phyloP scores from a whole-genome alignment of 805 yeast species.

The Metschnikowia reukaufii region DNA sequence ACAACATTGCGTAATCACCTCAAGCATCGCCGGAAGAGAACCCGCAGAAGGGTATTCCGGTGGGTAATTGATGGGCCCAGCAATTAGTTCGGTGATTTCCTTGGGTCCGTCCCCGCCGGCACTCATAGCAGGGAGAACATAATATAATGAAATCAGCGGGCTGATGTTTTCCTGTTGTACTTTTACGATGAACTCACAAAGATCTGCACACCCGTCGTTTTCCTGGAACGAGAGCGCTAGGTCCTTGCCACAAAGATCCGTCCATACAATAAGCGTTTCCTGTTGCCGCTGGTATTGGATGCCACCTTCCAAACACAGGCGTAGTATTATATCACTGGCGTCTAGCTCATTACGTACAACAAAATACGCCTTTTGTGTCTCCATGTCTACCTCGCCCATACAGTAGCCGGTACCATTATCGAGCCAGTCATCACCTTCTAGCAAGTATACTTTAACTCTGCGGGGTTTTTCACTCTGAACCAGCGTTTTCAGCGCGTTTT shows the following conservation, averaged over 20 bases:
- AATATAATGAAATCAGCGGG: conserved; percentile 62
- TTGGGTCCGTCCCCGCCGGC: conserved; percentile 16
- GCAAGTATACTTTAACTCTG: conserved; percentile 86
- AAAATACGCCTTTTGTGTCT: conserved; percentile 51
- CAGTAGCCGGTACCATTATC: conserved; percentile 94
- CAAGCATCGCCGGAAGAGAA: conserved; percentile 54
- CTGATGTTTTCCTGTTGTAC: conserved; percentile 59
- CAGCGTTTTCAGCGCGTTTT: neutral
- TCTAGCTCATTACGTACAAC: conserved; percentile 72
- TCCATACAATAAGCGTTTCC: conserved; percentile 93
- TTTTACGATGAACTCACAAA: conserved; percentile 76
- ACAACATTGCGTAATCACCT: conserved; percentile 57
- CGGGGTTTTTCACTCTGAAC: conserved; percentile 45
- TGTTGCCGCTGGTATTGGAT: conserved; percentile 91
- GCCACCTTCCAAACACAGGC: conserved; percentile 66
- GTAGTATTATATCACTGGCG: conserved; percentile 56
- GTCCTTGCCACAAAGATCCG: conserved; percentile 70
- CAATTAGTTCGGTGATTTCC: conserved; percentile 72
- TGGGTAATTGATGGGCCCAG: conserved; percentile 79
- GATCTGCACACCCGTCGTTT: conserved; percentile 78
- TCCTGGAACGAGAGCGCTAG: conserved; percentile 92
- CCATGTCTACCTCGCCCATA: conserved; percentile 55
- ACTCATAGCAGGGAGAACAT: conserved; percentile 52
- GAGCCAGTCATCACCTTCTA: conserved; percentile 81
- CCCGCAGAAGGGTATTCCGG: conserved; percentile 46